Conservation (phyloP, 164 flowering plant genomes). For the Tetrastigma voinierianum region DNA sequence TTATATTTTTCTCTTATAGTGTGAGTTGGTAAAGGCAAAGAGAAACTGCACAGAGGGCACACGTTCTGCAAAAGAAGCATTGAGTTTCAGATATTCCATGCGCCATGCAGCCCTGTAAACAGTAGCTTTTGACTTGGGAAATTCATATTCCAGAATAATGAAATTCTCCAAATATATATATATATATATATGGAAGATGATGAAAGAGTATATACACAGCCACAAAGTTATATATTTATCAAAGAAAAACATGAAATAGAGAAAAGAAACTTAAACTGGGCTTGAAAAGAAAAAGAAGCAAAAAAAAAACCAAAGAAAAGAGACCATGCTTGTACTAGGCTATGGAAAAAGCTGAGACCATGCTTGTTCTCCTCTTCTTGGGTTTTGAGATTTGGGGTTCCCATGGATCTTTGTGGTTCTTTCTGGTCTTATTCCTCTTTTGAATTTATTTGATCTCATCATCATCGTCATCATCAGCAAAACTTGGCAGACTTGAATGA, state of each 20-base stretch:
- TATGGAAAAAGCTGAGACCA: slow-evolving; percentile 14
- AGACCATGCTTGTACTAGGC: slow-evolving; percentile 5
- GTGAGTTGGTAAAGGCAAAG: background rate
- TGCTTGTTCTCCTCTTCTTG: background rate
- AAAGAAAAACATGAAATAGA: background rate
- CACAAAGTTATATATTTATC: background rate
- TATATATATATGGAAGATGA: no score
- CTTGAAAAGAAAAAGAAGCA: background rate
- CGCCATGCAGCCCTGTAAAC: slow-evolving; percentile 2
- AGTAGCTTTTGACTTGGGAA: slow-evolving; percentile 5
- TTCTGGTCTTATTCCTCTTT: no score
- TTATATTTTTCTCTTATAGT: background rate
- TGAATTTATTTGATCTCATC: background rate
- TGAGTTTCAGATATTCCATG: slow-evolving; percentile 5
- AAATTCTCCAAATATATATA: background rate
- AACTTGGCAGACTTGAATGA: slow-evolving; percentile 59
- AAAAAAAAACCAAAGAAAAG: background rate
- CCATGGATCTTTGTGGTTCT: no score
- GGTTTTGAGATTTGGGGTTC: background rate
- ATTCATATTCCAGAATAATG: background rate
- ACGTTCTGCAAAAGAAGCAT: slow-evolving; percentile 12
- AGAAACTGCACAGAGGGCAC: background rate
- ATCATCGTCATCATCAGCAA: no score
- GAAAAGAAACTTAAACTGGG: background rate
- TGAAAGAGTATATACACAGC: background rate